Base-by-base conservation (phyloP, 2,329 filamentous ascomycete genomes). In the Diaporthe humulicola region DNA sequence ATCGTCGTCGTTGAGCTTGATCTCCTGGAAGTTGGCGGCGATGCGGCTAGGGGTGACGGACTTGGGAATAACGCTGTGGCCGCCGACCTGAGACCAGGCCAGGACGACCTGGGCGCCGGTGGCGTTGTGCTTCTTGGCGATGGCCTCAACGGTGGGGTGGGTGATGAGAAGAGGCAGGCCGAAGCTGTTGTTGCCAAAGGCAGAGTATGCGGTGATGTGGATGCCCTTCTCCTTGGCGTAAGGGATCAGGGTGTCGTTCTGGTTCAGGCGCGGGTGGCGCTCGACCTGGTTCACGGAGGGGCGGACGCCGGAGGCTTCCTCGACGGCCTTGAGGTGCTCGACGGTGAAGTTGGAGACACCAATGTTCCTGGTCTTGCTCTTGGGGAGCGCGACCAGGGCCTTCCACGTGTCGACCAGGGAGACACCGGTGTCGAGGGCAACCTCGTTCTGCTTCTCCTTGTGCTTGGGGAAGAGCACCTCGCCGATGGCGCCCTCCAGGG, bases 261-360 rank as follows among this genome's bases (percentile, higher is more conserved):
- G 90, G 82, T 91, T 87, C 19, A 76, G 69, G 81, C 91, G 90
- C 54, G 91, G 91, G 85, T 93, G 91, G 48, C 92, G 88, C 84
- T 94, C 92, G 80, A 93, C 84, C 83, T 94, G 92, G 88, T 94
- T 93, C 77, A 91, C 91, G 64, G 91, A 92, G 73, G 86, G 86
- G 80, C 85, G 81, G 83, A 89, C 89, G 79, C 90, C 90, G 78
- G 88, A 89, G 73, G 86, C 90, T 52, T 88, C 86, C 82, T 90
- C 87, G 79, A 92, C 80, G 67, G 86, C 85, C 79, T 92, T 86
- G 79, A 92, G 83, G 77, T 85, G 83, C 82, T 89, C 88, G 81
- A 93, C 90, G 80, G 87, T 89, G 80, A 94, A 94, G 88, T 95
- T 95, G 83, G 92, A 94, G 77, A 95, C 92, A 81, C 92, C 93